Base-by-base conservation (phyloP, 2,329 filamentous ascomycete species). In the Neopestalotiopsis rosae region DNA sequence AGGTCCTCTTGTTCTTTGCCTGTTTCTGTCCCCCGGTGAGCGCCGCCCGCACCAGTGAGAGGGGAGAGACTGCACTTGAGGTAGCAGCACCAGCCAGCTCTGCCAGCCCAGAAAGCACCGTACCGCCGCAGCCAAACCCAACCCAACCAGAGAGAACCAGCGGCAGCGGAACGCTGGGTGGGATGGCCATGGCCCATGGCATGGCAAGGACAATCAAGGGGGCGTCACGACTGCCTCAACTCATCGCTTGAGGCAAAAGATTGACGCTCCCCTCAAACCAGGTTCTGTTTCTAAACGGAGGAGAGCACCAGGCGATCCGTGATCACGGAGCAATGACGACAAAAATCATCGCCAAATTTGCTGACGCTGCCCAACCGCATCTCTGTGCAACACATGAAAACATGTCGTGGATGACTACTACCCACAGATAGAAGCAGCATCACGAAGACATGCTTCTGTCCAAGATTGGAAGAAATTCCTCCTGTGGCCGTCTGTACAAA, bases 231-330 rank as follows among this genome's bases (percentile, higher is more conserved):
- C 32, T 61, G 59, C 59, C n/a, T 61, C 59, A 61, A 30, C 32
- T 61, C 59, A 14, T 42, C n/a, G n/a, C 30, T 61, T 61, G 28
- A 17, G 59, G 59, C n/a, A 61, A 61, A n/a, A 34, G 59, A 61
- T 61, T 61, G 59, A 61, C 59, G 34, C 28, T 38, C 10, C 34
- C 34, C 34, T 38, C 59, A 52, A 30, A 30, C 59, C 59, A 24
- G 28, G 12, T 17, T 34, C 13, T 28, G 17, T 30, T 28, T 28
- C 10, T 6, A 38, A 38, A 7, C 34, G 34, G 6, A 38, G 34
- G 9, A 38, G 57, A 32, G 24, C 57, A 13, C 24, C 24, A 14
- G 13, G 17, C 45, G 45, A 17, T 52, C 45, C 45, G 45, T 52
- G 45, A n/a, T 20, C 45, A 20, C 45, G n/a, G 45, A 52, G 17